A percentile compares a stretch with the other conserved stretches of the same genome.
These are phyloP conservation scores for Jatropha multifida DNA, from an alignment of 441 rosid species.

Conservation along the genomic window DNA sequence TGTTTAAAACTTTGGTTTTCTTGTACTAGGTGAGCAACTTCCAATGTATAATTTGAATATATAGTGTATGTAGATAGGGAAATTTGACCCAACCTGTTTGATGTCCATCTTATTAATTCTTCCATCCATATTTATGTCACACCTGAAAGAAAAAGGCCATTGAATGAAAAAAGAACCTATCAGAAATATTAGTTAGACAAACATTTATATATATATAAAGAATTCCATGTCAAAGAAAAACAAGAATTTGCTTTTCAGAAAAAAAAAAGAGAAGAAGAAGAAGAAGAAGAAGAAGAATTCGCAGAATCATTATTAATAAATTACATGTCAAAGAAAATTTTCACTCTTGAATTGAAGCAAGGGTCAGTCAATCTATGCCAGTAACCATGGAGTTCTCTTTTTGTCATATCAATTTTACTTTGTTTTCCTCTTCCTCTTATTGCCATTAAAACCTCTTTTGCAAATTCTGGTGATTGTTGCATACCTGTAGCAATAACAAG, in stretches of 20 bases:
- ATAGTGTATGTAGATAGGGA: too few species aligned
- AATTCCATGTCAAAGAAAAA: too few species aligned
- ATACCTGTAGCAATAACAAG: conserved; percentile 28
- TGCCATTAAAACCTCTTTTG: conserved; percentile 40
- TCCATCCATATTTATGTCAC: conserved; percentile 49
- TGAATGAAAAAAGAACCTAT: too few species aligned
- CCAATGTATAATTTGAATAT: too few species aligned
- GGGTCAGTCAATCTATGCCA: conserved; percentile 42
- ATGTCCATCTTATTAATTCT: conserved; percentile 32
- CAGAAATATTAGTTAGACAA: neutral
- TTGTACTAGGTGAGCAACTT: too few species aligned
- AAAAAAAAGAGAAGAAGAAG: neutral
- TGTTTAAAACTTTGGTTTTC: too few species aligned
- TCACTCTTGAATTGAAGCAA: conserved; percentile 34
- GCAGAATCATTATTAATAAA: neutral
- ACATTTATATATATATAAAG: too few species aligned
- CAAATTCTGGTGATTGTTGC: conserved; percentile 39
- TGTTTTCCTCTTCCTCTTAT: conserved; percentile 39
- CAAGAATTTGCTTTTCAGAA: too few species aligned
- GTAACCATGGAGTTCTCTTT: conserved; percentile 30
- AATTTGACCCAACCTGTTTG: conserved; percentile 36
- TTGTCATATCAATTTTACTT: conserved; percentile 31
- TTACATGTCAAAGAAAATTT: conserved; percentile 51
- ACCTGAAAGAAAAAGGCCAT: conserved; percentile 25
- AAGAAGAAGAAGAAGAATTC: neutral